A percentile compares a stretch with the other conserved stretches of the same genome.
phyloP scores from a whole-genome alignment of 192 early-diverging fungal species.

The Entomortierella parvispora region DNA sequence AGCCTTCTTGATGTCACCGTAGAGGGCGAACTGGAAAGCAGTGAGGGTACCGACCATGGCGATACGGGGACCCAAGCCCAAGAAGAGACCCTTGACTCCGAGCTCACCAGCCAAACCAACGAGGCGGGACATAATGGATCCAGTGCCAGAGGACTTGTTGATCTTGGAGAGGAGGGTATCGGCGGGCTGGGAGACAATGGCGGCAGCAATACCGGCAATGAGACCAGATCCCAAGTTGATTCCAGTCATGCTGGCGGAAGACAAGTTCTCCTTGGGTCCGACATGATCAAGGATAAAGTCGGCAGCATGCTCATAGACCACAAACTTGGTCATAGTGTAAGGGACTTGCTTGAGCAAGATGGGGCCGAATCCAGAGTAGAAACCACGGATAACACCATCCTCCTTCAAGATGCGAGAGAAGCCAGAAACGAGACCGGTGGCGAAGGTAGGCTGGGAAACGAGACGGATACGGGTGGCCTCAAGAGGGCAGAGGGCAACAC shows the following conservation, averaged over 20 bases:
- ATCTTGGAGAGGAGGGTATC: conserved; percentile 79
- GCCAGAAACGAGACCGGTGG: conserved; percentile 70
- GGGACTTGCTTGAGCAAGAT: conserved; percentile 84
- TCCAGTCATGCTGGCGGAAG: conserved; percentile 57
- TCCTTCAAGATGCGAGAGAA: conserved; percentile 74
- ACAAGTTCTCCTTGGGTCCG: conserved; percentile 63
- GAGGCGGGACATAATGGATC: conserved; percentile 67
- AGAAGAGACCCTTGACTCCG: conserved; percentile 68
- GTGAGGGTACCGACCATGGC: conserved; percentile 76
- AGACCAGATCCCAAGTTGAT: conserved; percentile 71
- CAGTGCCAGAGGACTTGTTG: conserved; percentile 75
- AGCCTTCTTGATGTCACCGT: conserved; percentile 68
- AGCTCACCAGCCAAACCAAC: conserved; percentile 60
- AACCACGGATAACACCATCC: conserved; percentile 77
- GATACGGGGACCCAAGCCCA: conserved; percentile 75
- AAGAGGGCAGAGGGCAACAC: conserved; percentile 80
- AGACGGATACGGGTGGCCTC: conserved; percentile 85
- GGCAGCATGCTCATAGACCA: conserved; percentile 69
- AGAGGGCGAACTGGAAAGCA: conserved; percentile 75
- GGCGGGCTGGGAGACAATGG: conserved; percentile 74
- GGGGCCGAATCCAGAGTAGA: conserved; percentile 86
- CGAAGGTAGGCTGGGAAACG: conserved; percentile 79
- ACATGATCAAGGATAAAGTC: conserved; percentile 57
- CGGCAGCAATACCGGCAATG: conserved; percentile 74
- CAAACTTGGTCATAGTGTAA: conserved; percentile 89